These are phyloP conservation scores for Lignosus rhinocerotis DNA, from an alignment of 1,284 basidiomycete genomes.

Conservation along the genomic window DNA sequence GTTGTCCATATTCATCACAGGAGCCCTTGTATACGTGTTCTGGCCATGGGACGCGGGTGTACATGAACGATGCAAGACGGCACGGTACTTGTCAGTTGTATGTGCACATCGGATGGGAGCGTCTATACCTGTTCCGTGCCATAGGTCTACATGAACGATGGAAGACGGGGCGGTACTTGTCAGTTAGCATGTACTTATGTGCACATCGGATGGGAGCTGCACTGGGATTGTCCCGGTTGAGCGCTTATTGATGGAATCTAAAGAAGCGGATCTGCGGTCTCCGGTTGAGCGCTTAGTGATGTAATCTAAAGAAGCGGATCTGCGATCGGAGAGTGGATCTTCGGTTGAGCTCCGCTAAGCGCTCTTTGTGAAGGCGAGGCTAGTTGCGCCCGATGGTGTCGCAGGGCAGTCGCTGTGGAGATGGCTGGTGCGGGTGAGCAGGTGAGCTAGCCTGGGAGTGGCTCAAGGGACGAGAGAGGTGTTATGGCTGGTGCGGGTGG, in stretches of 20 bases:
- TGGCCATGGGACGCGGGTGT: too few species aligned
- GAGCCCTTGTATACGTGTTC: too few species aligned
- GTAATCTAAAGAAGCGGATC: slow-evolving; percentile 28
- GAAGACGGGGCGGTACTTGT: too few species aligned
- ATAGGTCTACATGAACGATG: too few species aligned
- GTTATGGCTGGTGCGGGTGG: too few species aligned
- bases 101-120: too few species aligned
- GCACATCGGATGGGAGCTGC: too few species aligned
- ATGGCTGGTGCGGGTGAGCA: background rate
- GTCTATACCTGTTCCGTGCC: too few species aligned
- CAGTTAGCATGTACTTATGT: too few species aligned
- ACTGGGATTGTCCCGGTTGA: slow-evolving; percentile 6
- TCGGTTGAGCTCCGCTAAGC: slow-evolving; percentile 13
- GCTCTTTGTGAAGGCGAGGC: slow-evolving; percentile 14
- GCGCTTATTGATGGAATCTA: slow-evolving; percentile 24
- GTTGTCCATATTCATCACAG: too few species aligned
- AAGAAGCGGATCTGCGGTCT: slow-evolving; percentile 27
- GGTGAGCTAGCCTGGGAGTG: too few species aligned
- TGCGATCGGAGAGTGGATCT: slow-evolving; percentile 26
- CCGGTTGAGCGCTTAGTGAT: slow-evolving; percentile 14
- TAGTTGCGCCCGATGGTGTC: slow-evolving; percentile 16
- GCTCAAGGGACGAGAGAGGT: too few species aligned
- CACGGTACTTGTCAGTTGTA: background rate
- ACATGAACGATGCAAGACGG: background rate
- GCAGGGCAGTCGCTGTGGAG: background rate